Conservation (phyloP, 2,329 filamentous ascomycete genomes). For the Neospermospora avenae region DNA sequence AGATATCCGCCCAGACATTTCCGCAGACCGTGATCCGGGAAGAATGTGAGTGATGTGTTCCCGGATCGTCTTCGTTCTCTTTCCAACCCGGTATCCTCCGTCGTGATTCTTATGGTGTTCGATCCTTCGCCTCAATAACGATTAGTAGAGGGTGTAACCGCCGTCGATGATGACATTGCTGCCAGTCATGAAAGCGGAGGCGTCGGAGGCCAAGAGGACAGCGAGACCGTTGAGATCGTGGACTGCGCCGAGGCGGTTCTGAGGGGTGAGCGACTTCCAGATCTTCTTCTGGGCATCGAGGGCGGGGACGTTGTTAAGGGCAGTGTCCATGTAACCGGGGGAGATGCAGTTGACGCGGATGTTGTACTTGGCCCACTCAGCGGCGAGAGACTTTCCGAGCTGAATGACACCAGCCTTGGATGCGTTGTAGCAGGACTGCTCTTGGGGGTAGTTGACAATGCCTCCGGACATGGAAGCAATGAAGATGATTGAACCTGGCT, state of each 20-base stretch:
- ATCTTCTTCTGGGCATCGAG: conserved; percentile 80
- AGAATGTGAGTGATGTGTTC: not conserved
- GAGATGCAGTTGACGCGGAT: conserved; percentile 84
- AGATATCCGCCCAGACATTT: not conserved
- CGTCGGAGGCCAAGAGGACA: conserved; percentile 71
- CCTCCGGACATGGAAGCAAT: conserved; percentile 79
- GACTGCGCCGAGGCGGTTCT: conserved; percentile 67
- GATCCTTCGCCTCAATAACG: conserved; percentile 4
- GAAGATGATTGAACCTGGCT: conserved; percentile 70
- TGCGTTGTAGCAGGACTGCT: conserved; percentile 80
- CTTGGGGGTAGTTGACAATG: conserved; percentile 83
- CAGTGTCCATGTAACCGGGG: conserved; percentile 81
- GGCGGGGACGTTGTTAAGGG: conserved; percentile 72
- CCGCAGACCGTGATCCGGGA: not conserved
- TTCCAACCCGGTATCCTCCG: not conserved
- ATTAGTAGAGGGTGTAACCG: conserved; percentile 34
- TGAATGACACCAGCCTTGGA: conserved; percentile 79
- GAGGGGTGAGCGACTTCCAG: conserved; percentile 71
- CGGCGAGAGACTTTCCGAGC: conserved; percentile 75
- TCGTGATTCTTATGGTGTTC: conserved; percentile 4
- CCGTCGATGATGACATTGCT: conserved; percentile 50
- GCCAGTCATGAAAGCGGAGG: conserved; percentile 74
- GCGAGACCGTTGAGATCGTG: conserved; percentile 76
- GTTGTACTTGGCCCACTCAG: conserved; percentile 78
- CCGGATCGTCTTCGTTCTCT: not conserved